A percentile compares a stretch with the other conserved stretches of the same genome.
Evolutionary conservation across 768 basidiomycete species (phyloP).

Genomic region (Kwoniella sp.): DNA sequence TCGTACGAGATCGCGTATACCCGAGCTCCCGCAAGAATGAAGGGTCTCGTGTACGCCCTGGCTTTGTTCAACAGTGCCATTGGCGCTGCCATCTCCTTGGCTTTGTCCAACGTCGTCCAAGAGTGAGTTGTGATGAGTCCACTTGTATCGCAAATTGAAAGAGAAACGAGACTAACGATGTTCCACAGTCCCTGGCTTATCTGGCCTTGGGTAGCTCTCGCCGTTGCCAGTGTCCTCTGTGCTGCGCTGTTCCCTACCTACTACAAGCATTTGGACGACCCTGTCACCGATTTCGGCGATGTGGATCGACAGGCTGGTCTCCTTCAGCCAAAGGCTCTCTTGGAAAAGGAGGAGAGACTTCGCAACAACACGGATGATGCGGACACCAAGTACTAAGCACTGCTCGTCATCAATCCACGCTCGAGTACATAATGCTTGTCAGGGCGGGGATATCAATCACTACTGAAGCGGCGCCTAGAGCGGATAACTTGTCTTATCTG

Average conservation of each 20-base stretch:
- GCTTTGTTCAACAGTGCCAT: conserved; percentile 52
- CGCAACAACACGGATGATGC: too few relatives aligned
- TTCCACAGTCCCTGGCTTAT: conserved; percentile 56
- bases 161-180: too few relatives aligned
- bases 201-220: conserved; percentile 46
- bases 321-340: too few relatives aligned
- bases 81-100: conserved; percentile 50
- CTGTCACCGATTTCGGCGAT: conserved; percentile 35
- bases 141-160: too few relatives aligned
- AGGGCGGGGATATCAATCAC: too few relatives aligned
- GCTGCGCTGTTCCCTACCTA: conserved; percentile 46
- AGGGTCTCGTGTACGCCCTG: conserved; percentile 55
- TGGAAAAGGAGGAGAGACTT: too few relatives aligned
- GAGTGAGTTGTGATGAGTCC: too few relatives aligned
- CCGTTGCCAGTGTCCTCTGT: conserved; percentile 36
- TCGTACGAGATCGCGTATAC: conserved; percentile 56
- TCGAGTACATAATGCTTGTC: too few relatives aligned
- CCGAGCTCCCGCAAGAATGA: conserved; percentile 54
- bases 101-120: conserved; percentile 44
- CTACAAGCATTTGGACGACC: conserved; percentile 50
- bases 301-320: conserved; percentile 41
- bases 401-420: too few relatives aligned
- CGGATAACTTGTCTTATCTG: too few relatives aligned
- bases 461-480: too few relatives aligned
- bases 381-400: too few relatives aligned